Base-by-base conservation (phyloP, 1,284 basidiomycete genomes). In the Naganishia cerealis region DNA sequence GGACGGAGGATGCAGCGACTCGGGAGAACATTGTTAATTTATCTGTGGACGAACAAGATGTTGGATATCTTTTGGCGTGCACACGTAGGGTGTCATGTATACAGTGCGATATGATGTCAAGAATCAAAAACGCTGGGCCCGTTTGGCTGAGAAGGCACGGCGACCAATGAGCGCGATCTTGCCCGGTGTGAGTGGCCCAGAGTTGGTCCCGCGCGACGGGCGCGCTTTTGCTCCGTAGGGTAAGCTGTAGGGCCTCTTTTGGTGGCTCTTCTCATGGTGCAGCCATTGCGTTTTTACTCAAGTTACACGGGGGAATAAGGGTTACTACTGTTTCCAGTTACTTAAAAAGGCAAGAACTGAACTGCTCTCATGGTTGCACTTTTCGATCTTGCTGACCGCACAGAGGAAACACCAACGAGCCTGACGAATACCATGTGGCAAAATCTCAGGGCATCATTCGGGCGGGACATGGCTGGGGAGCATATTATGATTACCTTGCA, bases 1-100 rank as follows among this genome's bases (percentile, higher is more conserved):
- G 65, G 42, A 67, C 33, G 42, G 69, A 54, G 38, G 61, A 52
- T 54, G 57, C 46, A 38, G 66, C 66, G 53, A 62, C 48, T 55
- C 57, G 67, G 40, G 55, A 39, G 67, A 68, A 63, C 67, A 68
- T 68, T 68, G 24, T 9, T 15, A 29, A 9, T 9, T 54, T 40
- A 39, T 59, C 24, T 42, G 39, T 18, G 33, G 57, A 59, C 42
- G 26, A 33, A 59, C 42, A 48, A 33, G 57, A 48, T 33, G 54
- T 56, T 36, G n/a, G n/a, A 56, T 56, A 36, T 56, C 38, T 36
- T 36, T 56, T 56, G 36, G 54, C 46, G 46, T 55, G 53, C 38
- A 36, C 10, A 8, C 54, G 54, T 36, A 39, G 33, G 13, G 54
- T 38, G n/a, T 13, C 21, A 21, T 12, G 33, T 56, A 21, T 21